phyloP scores from a whole-genome alignment of 208 protist species.

The Crithidia thermophila region DNA sequence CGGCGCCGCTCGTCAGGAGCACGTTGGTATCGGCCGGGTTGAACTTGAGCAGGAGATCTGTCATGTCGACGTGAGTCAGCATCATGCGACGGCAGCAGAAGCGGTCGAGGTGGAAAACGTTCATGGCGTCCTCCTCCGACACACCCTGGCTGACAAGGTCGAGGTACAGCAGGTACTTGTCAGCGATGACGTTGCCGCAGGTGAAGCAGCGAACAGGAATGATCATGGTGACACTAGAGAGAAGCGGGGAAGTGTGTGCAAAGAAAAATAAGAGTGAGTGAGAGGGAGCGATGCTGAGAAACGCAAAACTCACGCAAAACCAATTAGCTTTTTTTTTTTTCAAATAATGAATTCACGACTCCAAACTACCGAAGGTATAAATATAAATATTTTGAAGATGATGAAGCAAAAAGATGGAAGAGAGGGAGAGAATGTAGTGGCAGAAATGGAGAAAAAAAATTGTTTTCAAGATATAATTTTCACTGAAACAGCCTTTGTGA shows the following conservation, averaged over 20 bases:
- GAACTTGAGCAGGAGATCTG: conserved; percentile 97
- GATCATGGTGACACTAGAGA: conserved; percentile 92
- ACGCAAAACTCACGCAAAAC: not conserved
- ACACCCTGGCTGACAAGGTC: conserved; percentile 93
- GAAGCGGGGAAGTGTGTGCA: not conserved
- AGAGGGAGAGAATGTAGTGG: conserved; percentile 6
- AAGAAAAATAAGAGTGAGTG: conserved; percentile 6
- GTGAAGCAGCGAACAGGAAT: conserved; percentile 99
- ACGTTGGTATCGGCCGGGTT: conserved; percentile 89
- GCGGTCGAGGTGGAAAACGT: conserved; percentile 95
- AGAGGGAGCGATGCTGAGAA: not conserved
- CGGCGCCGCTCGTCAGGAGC: conserved; percentile 11
- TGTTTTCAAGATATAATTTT: too few species aligned
- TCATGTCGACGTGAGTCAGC: conserved; percentile 99
- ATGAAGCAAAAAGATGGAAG: not conserved
- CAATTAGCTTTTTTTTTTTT: conserved; percentile 3
- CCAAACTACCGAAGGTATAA: too few species aligned
- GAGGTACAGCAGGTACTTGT: conserved; percentile 98
- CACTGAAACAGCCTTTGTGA: too few species aligned
- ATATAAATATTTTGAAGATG: too few species aligned
- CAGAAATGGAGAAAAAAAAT: too few species aligned
- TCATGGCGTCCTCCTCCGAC: conserved; percentile 96
- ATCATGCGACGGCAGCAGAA: conserved; percentile 99
- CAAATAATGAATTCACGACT: too few species aligned
- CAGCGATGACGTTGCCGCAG: conserved; percentile 99